Evolutionary conservation across 495 filamentous ascomycete species (phyloP).

Genomic region (Trichodelitschia bisporula): DNA sequence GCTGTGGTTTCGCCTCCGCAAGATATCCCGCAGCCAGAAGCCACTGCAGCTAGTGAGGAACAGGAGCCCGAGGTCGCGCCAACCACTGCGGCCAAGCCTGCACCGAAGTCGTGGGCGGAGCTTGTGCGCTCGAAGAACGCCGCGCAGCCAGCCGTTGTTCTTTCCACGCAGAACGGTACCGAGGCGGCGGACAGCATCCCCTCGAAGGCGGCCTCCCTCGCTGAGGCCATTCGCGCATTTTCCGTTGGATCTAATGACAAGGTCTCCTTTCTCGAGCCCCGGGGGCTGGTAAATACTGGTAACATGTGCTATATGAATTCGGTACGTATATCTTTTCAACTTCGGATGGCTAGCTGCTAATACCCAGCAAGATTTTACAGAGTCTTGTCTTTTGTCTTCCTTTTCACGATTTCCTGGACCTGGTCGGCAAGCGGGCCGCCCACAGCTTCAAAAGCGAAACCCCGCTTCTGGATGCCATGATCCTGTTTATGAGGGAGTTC

Average conservation of each 20-base stretch:
- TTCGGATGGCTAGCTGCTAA: slow-evolving; percentile 3
- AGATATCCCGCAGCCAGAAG: no score
- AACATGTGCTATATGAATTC: slow-evolving; percentile 99
- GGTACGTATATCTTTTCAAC: slow-evolving; percentile 26
- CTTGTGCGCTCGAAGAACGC: slow-evolving; percentile 32
- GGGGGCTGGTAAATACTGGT: slow-evolving; percentile 85
- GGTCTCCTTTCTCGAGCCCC: slow-evolving; percentile 69
- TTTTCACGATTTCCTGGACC: slow-evolving; percentile 84
- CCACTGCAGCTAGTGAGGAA: no score
- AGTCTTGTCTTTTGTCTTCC: slow-evolving; percentile 78
- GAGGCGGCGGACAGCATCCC: slow-evolving; percentile 20
- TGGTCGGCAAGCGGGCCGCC: slow-evolving; percentile 53
- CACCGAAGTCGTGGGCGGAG: slow-evolving; percentile 56
- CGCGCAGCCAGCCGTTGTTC: slow-evolving; percentile 12
- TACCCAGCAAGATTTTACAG: slow-evolving; percentile 49
- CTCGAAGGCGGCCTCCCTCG: slow-evolving; percentile 36
- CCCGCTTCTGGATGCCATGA: slow-evolving; percentile 83
- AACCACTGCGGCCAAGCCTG: slow-evolving; percentile 15
- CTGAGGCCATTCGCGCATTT: slow-evolving; percentile 44
- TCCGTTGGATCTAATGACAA: slow-evolving; percentile 35
- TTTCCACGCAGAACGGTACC: slow-evolving; percentile 4
- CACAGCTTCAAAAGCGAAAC: slow-evolving; percentile 91
- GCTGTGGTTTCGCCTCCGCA: no score
- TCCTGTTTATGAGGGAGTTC: slow-evolving; percentile 92
- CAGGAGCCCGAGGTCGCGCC: no score